phyloP scores from a whole-genome alignment of 495 filamentous ascomycete genomes.

The Penicillium macrosclerotiorum region DNA sequence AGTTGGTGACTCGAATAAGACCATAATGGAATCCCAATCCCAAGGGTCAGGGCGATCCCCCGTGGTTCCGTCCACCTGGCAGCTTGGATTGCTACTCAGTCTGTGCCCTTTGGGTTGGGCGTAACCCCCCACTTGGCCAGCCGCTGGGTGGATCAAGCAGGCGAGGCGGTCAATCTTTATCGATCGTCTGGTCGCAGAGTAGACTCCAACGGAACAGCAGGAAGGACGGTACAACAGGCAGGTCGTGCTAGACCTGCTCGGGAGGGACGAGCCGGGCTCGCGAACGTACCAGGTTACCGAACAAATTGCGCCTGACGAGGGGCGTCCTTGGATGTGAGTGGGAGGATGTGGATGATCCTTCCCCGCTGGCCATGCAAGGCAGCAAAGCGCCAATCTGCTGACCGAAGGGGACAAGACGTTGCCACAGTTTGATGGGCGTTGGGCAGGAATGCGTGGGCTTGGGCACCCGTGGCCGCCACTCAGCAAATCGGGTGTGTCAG shows the following conservation, averaged over 20 bases:
- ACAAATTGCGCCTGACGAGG: conserved; percentile 4
- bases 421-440: conserved; percentile 31
- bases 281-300: neutral
- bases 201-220: too few species aligned
- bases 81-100: conserved; percentile 26
- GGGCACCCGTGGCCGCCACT: conserved; percentile 30
- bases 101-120: conserved; percentile 22
- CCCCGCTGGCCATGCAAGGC: neutral
- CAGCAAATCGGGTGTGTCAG: conserved; percentile 21
- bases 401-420: conserved; percentile 17
- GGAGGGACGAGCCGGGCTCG: neutral
- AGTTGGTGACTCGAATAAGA: too few species aligned
- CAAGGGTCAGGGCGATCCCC: conserved; percentile 15
- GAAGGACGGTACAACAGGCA: neutral
- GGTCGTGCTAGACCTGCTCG: neutral
- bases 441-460: conserved; percentile 47
- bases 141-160: conserved; percentile 14
- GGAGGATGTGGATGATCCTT: conserved; percentile 4
- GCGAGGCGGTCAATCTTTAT: conserved; percentile 15
- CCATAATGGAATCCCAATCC: neutral
- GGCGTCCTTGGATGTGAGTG: too few species aligned
- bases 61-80: too few species aligned
- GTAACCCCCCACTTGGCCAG: conserved; percentile 6
- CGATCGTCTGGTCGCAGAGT: too few species aligned
- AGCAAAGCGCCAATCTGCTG: conserved; percentile 16